Evolutionary conservation across 2,329 filamentous ascomycete species (phyloP).

Genomic region (Stemphylium beticola): DNA sequence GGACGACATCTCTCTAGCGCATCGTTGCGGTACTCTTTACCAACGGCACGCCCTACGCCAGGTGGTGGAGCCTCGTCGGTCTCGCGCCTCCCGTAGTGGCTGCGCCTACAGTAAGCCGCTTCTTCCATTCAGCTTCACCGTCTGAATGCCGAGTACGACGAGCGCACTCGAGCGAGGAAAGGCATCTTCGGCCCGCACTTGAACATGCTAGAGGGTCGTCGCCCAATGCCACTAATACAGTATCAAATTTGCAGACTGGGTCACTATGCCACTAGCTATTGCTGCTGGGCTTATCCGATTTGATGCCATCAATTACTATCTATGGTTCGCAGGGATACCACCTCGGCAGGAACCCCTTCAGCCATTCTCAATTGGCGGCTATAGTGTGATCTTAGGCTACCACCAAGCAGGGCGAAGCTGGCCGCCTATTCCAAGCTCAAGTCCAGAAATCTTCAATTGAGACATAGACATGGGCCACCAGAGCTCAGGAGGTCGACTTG

Average conservation of each 20-base stretch:
- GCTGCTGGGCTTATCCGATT: neutral
- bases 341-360: neutral
- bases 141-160: neutral
- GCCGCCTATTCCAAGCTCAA: neutral
- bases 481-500: neutral
- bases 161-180: neutral
- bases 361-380: neutral
- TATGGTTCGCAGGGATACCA: neutral
- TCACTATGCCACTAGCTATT: neutral
- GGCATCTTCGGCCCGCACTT: neutral
- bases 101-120: conserved; percentile 28
- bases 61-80: conserved; percentile 22
- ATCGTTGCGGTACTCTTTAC: conserved; percentile 1
- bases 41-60: conserved; percentile 26
- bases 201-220: neutral
- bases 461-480: neutral
- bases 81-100: conserved; percentile 3
- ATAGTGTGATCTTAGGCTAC: conserved; percentile 4
- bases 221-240: neutral
- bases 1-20: conserved; percentile 7
- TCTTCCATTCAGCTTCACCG: neutral
- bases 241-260: neutral
- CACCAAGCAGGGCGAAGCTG: neutral
- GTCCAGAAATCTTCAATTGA: neutral
- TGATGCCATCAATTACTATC: neutral